phyloP scores from a whole-genome alignment of 176 grass and related monocot species.

The Hyparrhenia diplandra region DNA sequence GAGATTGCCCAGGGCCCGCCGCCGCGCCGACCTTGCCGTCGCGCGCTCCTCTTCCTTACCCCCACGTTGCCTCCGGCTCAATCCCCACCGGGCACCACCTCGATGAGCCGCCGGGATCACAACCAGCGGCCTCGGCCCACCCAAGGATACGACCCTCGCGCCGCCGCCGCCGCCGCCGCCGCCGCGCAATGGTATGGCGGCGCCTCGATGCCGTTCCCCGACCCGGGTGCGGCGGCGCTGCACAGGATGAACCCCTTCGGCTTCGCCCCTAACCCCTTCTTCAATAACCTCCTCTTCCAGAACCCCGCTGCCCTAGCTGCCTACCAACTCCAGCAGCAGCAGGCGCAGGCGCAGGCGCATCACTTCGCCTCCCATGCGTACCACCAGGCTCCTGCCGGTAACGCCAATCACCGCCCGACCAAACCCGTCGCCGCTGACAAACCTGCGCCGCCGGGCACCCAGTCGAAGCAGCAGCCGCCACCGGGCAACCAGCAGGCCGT shows the following conservation, averaged over 20 bases:
- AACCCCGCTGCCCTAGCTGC: slow-evolving; percentile 37
- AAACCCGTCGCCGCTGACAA: neutral
- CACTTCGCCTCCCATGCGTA: slow-evolving; percentile 8
- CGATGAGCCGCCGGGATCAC: slow-evolving; percentile 27
- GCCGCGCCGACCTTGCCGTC: slow-evolving; percentile 27
- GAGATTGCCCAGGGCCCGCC: neutral
- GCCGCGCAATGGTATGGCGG: slow-evolving; percentile 15
- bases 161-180: neutral
- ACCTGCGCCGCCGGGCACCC: neutral
- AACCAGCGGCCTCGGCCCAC: neutral
- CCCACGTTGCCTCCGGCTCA: neutral
- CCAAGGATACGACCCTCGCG: slow-evolving; percentile 13
- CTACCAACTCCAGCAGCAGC: slow-evolving; percentile 28
- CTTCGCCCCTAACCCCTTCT: slow-evolving; percentile 31
- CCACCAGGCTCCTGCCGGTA: slow-evolving; percentile 28
- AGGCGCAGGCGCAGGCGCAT: neutral
- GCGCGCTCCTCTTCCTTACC: neutral
- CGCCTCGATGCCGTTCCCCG: slow-evolving; percentile 21
- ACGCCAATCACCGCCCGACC: neutral
- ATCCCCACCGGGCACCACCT: neutral
- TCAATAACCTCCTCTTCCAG: slow-evolving; percentile 42
- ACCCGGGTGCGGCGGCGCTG: slow-evolving; percentile 11
- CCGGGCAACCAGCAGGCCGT: slow-evolving; percentile 3
- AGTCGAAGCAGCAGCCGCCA: neutral
- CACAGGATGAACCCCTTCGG: slow-evolving; percentile 35